Percentiles rank a stretch among this genome's conserved stretches.
phyloP scores from a whole-genome alignment of 2,329 filamentous ascomycete genomes.

The Colletotrichum viniferum region DNA sequence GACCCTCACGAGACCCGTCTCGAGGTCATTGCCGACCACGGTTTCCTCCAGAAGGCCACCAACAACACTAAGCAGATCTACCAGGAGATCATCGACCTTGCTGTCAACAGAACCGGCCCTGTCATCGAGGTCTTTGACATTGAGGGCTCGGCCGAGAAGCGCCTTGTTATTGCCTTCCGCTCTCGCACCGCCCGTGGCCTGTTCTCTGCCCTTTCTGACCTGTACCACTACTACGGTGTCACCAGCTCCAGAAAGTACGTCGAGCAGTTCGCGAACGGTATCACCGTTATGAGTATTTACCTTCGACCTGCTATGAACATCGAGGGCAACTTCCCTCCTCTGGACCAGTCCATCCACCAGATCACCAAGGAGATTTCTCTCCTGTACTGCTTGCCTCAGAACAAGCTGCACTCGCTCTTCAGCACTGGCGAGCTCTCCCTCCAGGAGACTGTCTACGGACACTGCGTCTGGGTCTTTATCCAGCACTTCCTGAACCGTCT shows the following conservation, averaged over 20 bases:
- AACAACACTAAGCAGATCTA: slow-evolving; percentile 96
- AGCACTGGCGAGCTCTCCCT: slow-evolving; percentile 84
- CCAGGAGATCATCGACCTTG: slow-evolving; percentile 87
- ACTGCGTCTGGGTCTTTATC: slow-evolving; percentile 97
- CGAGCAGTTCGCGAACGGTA: slow-evolving; percentile 98
- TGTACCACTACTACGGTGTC: slow-evolving; percentile 98
- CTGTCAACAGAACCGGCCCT: slow-evolving; percentile 83
- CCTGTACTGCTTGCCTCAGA: slow-evolving; percentile 96
- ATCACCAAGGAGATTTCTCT: slow-evolving; percentile 99
- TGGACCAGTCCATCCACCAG: slow-evolving; percentile 95
- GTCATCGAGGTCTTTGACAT: slow-evolving; percentile 99
- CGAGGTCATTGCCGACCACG: slow-evolving; percentile 88
- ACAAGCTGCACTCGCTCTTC: slow-evolving; percentile 92
- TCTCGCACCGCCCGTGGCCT: slow-evolving; percentile 89
- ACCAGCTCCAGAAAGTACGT: slow-evolving; percentile 98
- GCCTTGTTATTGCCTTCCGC: slow-evolving; percentile 92
- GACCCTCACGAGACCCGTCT: slow-evolving; percentile 82
- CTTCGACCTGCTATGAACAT: slow-evolving; percentile 72
- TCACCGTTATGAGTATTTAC: slow-evolving; percentile 96
- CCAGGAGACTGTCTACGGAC: slow-evolving; percentile 96
- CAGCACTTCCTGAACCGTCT: slow-evolving; percentile 98
- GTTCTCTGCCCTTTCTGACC: slow-evolving; percentile 92
- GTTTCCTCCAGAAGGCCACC: slow-evolving; percentile 95
- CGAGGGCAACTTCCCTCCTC: slow-evolving; percentile 70
- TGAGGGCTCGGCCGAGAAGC: slow-evolving; percentile 88